phyloP scores from a whole-genome alignment of 2,329 filamentous ascomycete genomes.

The Clonostachys sp. region DNA sequence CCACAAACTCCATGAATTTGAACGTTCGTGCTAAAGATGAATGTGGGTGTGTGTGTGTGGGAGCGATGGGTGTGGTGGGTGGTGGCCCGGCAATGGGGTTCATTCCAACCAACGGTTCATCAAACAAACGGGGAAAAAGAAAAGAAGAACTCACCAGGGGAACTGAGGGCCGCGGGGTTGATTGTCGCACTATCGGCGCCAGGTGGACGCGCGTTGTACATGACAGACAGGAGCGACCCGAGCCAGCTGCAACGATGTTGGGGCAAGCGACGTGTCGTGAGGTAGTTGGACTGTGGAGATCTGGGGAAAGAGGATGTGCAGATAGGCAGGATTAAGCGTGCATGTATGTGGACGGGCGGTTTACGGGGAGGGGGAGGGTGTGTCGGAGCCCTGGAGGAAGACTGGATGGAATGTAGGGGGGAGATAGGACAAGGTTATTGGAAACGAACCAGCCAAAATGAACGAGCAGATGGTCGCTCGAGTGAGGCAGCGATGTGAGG shows the following conservation, averaged over 20 bases:
- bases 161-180: constrained; percentile 83
- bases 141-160: constrained; percentile 57
- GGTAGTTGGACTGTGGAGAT: constrained; percentile 47
- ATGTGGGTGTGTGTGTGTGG: constrained; percentile 3
- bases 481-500: too few species aligned
- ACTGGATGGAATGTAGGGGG: too few species aligned
- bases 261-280: constrained; percentile 56
- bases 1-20: constrained; percentile 2
- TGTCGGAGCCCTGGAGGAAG: neutral
- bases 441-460: too few species aligned
- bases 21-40: constrained; percentile 8
- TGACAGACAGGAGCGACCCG: constrained; percentile 18
- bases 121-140: neutral
- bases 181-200: constrained; percentile 84
- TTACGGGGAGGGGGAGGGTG: constrained; percentile 1
- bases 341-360: constrained; percentile 28
- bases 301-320: constrained; percentile 28
- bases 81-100: neutral
- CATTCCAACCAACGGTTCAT: constrained; percentile 6
- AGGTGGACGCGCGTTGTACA: constrained; percentile 49
- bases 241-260: constrained; percentile 11
- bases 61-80: neutral
- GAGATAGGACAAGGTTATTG: too few species aligned
- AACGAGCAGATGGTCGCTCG: too few species aligned
- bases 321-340: constrained; percentile 40